A percentile compares a stretch with the other conserved stretches of the same genome.
Evolutionary conservation across 495 filamentous ascomycete genomes (phyloP).

Genomic region (Bacidia gigantensis): DNA sequence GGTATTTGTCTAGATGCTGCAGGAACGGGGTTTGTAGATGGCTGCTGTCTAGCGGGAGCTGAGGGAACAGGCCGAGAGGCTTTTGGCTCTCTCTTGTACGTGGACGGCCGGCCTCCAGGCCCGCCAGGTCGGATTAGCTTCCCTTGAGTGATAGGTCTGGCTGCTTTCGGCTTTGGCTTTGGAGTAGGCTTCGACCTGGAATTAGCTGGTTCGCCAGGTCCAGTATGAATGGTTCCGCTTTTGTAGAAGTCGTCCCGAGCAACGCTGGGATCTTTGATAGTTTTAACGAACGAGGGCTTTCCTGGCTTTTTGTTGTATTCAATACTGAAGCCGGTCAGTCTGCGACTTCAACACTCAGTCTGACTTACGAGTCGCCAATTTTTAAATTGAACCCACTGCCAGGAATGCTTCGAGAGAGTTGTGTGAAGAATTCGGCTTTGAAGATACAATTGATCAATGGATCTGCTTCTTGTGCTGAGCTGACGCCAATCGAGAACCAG

Average conservation of each 20-base stretch:
- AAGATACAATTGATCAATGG: constrained; percentile 83
- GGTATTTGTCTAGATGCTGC: constrained; percentile 27
- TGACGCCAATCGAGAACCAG: constrained; percentile 88
- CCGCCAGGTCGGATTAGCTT: constrained; percentile 85
- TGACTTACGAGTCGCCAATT: constrained; percentile 53
- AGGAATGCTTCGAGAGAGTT: constrained; percentile 60
- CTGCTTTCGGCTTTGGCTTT: constrained; percentile 44
- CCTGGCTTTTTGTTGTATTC: constrained; percentile 98
- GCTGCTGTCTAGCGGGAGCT: constrained; percentile 24
- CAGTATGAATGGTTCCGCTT: constrained; percentile 78
- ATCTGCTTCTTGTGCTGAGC: constrained; percentile 79
- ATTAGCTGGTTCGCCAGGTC: constrained; percentile 66
- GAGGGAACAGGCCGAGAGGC: constrained; percentile 30
- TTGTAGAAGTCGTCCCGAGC: constrained; percentile 75
- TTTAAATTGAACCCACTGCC: constrained; percentile 61
- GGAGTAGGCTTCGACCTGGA: constrained; percentile 78
- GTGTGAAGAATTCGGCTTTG: constrained; percentile 95
- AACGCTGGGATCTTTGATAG: constrained; percentile 68
- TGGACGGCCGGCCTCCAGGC: constrained; percentile 66
- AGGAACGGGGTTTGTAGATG: constrained; percentile 21
- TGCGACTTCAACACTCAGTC: not conserved
- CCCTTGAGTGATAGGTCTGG: constrained; percentile 38
- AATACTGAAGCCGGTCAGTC: constrained; percentile 40
- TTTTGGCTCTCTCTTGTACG: constrained; percentile 40
- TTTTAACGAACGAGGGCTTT: constrained; percentile 77